phyloP scores from a whole-genome alignment of 2,329 filamentous ascomycete genomes.

The Westerdykella ornata region DNA sequence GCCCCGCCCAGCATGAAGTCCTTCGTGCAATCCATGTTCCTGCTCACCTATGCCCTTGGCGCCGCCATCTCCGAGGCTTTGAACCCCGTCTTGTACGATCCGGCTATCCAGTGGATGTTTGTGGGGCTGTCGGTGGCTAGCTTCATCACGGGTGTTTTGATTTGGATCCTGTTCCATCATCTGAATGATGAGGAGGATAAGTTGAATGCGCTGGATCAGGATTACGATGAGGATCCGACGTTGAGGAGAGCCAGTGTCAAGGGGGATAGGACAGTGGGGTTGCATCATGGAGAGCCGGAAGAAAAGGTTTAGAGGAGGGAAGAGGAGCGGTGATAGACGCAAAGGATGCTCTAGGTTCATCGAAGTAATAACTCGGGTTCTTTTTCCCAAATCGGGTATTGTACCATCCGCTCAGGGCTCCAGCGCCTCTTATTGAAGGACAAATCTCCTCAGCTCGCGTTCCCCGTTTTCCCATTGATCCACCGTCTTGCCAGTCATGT shows the following conservation, averaged over 20 bases:
- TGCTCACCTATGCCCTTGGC: slow-evolving; percentile 56
- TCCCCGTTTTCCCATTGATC: slow-evolving; percentile 8
- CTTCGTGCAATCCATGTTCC: slow-evolving; percentile 49
- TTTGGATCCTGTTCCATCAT: slow-evolving; percentile 37
- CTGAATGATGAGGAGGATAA: slow-evolving; percentile 33
- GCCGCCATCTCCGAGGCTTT: slow-evolving; percentile 58
- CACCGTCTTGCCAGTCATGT: slow-evolving; percentile 33
- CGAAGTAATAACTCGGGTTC: no score
- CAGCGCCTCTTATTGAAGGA: slow-evolving; percentile 4
- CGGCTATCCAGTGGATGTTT: slow-evolving; percentile 60
- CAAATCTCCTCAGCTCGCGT: slow-evolving; percentile 6
- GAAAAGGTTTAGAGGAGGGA: slow-evolving; percentile 7
- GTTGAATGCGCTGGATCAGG: slow-evolving; percentile 34
- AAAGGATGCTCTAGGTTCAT: no score
- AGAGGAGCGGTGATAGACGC: no score
- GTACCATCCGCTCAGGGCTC: neutral
- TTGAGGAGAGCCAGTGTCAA: slow-evolving; percentile 21
- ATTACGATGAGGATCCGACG: slow-evolving; percentile 28
- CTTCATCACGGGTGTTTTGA: slow-evolving; percentile 29
- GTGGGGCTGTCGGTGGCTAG: slow-evolving; percentile 26
- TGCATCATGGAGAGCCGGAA: slow-evolving; percentile 10
- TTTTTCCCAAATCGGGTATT: neutral
- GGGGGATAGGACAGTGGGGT: slow-evolving; percentile 16
- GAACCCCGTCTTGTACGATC: slow-evolving; percentile 55
- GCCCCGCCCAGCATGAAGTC: slow-evolving; percentile 44